phyloP scores from a whole-genome alignment of 257 asterid species.

The Osmanthus fragrans region DNA sequence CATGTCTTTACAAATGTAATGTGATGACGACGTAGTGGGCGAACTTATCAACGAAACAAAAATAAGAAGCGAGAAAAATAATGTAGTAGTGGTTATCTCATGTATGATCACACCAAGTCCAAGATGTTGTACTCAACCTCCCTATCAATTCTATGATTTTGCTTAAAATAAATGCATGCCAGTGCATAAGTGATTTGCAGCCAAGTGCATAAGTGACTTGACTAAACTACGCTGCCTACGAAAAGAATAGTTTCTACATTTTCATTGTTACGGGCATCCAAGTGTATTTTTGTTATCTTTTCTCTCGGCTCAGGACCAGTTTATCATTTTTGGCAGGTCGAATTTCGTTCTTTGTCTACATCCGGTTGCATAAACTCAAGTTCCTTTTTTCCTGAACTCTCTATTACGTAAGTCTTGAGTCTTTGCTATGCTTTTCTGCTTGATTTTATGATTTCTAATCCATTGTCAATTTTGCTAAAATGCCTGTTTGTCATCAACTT shows the following conservation, averaged over 20 bases:
- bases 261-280: neutral
- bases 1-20: constrained; percentile 5
- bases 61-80: neutral
- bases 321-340: constrained; percentile 64
- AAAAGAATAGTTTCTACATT: neutral
- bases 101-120: neutral
- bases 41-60: constrained; percentile 3
- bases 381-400: constrained; percentile 87
- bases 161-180: neutral
- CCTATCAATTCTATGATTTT: neutral
- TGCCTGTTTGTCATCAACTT: constrained; percentile 6
- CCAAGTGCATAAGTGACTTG: neutral
- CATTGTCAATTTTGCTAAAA: neutral
- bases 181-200: too few species aligned
- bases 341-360: constrained; percentile 72
- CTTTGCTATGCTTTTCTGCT: constrained; percentile 9
- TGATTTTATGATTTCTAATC: neutral
- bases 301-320: neutral
- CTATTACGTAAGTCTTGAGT: constrained; percentile 72
- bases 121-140: neutral
- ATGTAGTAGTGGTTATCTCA: neutral
- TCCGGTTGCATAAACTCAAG: constrained; percentile 71
- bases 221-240: neutral
- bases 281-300: neutral
- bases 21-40: neutral